Evolutionary conservation across 176 grass and related monocot species (phyloP).

Genomic region (Eragrostis curvula): DNA sequence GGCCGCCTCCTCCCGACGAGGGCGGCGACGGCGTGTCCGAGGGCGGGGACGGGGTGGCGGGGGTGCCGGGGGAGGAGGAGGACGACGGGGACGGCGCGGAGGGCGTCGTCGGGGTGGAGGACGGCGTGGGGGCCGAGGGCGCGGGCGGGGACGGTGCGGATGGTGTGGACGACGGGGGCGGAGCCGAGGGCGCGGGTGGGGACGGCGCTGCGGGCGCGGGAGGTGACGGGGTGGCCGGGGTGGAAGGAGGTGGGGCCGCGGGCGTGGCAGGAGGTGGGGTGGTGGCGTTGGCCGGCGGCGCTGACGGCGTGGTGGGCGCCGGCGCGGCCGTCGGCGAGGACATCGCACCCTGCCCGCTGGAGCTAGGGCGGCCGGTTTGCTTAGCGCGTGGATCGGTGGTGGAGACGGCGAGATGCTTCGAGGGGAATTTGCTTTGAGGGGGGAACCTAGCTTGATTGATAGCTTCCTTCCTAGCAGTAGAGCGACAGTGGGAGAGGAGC

Average conservation of each 20-base stretch:
- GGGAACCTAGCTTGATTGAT: background rate
- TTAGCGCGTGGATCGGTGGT: constrained; percentile 21
- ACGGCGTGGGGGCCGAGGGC: constrained; percentile 20
- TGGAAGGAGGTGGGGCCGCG: background rate
- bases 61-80: background rate
- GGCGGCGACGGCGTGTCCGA: constrained; percentile 34
- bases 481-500: background rate
- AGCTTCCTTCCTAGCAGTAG: background rate
- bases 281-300: background rate
- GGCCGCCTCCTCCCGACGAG: background rate
- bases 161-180: background rate
- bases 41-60: constrained; percentile 33
- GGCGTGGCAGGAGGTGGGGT: background rate
- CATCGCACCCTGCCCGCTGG: constrained; percentile 27
- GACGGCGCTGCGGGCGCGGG: background rate
- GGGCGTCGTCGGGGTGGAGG: constrained; percentile 15
- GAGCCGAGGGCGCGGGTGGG: constrained; percentile 12
- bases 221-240: background rate
- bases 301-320: constrained; percentile 35
- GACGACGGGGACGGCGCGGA: constrained; percentile 16
- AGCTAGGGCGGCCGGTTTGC: background rate
- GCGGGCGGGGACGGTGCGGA: background rate
- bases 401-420: constrained; percentile 1
- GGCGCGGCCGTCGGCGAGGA: constrained; percentile 59
- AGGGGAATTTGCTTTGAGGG: background rate